Percentiles rank a stretch among this genome's conserved stretches.
These are phyloP conservation scores for Rhytidiadelphus loreus DNA, from an alignment of 225 moss, liverwort and hornwort genomes.

Conservation along the genomic window DNA sequence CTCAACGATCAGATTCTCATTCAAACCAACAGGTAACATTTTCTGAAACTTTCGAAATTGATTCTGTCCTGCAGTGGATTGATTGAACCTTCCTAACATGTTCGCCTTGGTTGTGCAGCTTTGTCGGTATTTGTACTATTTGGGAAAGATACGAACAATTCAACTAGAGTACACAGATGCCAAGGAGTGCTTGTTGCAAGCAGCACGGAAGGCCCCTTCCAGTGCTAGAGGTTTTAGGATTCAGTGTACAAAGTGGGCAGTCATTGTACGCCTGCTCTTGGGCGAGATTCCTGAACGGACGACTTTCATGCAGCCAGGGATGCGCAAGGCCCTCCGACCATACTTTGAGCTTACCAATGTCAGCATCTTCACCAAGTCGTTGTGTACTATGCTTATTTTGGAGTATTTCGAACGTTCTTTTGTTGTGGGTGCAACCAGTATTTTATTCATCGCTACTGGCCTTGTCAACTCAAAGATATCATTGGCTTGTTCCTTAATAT, in stretches of 20 bases:
- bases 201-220: slow-evolving; percentile 83
- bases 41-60: background rate
- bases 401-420: background rate
- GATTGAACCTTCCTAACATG: slow-evolving; percentile 3
- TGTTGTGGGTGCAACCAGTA: background rate
- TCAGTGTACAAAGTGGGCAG: slow-evolving; percentile 98
- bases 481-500: background rate
- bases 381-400: background rate
- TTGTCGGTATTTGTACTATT: slow-evolving; percentile 83
- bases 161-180: slow-evolving; percentile 96
- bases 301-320: slow-evolving; percentile 94
- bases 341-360: slow-evolving; percentile 98
- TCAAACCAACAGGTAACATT: slow-evolving; percentile 78
- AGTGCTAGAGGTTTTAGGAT: slow-evolving; percentile 91
- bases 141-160: slow-evolving; percentile 92
- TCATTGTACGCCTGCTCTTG: slow-evolving; percentile 83
- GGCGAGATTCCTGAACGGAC: slow-evolving; percentile 98
- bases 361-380: background rate
- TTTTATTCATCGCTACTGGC: background rate
- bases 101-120: slow-evolving; percentile 39
- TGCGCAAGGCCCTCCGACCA: slow-evolving; percentile 86
- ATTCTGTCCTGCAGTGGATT: background rate
- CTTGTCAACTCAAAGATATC: background rate
- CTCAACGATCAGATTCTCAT: slow-evolving; percentile 86
- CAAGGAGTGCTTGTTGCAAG: slow-evolving; percentile 93